Evolutionary conservation across 176 grass and related monocot species (phyloP), one percentile per base, ranked within the genome.

Genomic region (Otatea glauca): DNA sequence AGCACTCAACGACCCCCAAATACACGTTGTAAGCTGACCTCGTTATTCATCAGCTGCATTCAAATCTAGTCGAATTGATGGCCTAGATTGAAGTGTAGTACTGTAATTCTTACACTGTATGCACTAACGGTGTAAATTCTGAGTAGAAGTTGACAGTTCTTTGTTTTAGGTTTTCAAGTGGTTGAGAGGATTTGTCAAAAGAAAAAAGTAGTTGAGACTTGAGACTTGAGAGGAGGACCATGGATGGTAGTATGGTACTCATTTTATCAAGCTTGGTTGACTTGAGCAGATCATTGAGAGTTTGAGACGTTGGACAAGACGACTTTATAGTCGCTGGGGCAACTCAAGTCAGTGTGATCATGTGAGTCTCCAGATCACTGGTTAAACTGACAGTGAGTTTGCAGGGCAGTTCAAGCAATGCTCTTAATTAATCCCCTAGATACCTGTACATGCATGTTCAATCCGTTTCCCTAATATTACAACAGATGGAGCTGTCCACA

Each of bases 211-310:
- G 29, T 0, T 29, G 29, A 29, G 29, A 29, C 29, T 29, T 29
- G 29, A 29, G 29, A n/a, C n/a, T n/a, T n/a, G n/a, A n/a, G n/a
- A n/a, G n/a, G n/a, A 29, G 29, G 29, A 29, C 29, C 29, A 29
- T 29, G 29, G 29, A 29, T 29, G 29, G 29, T 29, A 29, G 29
- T 0, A 29, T 29, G 29, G 29, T 29, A 29, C 29, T 29, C 29
- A 29, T 29, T 29, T 29, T 29, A 35, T 74, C 71, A 74, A 35
- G 71, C 71, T 74, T 53, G 51, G 76, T 85, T 89, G 88, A 89
- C 88, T 75, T 17, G 24, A 50, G 62, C 29, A 23, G 32, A 76
- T 85, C 34, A 85, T 60, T 89, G 87, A 29, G 29, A 29, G 29
- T 29, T 29, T 29, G 29, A 61, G 87, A 79, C 21, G 24, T 72